These are phyloP conservation scores for Tilletia walkeri DNA, from an alignment of 1,284 basidiomycete species.

Conservation along the genomic window DNA sequence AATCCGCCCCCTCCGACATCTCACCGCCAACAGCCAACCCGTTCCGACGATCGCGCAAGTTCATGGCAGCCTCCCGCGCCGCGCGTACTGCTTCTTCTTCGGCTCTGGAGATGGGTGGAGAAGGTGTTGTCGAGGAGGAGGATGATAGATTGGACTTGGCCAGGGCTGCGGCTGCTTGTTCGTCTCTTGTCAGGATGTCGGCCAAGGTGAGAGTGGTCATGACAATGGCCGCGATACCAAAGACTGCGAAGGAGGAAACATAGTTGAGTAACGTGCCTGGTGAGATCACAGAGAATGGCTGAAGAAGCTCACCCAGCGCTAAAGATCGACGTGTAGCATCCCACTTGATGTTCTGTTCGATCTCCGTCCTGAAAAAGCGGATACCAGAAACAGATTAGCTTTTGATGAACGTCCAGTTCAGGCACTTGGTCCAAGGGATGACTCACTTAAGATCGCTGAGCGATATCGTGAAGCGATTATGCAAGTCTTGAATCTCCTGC, in stretches of 20 bases:
- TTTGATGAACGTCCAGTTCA: not conserved
- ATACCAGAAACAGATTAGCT: not conserved
- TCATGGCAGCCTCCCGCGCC: conserved; percentile 12
- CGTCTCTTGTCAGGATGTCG: conserved; percentile 45
- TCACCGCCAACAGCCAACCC: not conserved
- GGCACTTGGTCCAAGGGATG: not conserved
- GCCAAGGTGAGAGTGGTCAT: conserved; percentile 50
- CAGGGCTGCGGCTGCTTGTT: conserved; percentile 28
- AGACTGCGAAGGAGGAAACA: conserved; percentile 29
- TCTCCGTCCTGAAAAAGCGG: conserved; percentile 36
- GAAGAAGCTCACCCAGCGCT: conserved; percentile 21
- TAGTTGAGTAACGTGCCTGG: not conserved
- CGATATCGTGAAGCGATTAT: conserved; percentile 56
- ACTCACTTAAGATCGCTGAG: conserved; percentile 45
- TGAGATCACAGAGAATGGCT: no score
- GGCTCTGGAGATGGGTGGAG: not conserved
- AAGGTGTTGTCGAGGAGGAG: not conserved
- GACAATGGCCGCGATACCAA: conserved; percentile 52
- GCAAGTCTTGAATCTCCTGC: conserved; percentile 76
- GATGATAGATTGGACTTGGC: not conserved
- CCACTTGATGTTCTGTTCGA: conserved; percentile 56
- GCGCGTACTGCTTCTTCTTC: conserved; percentile 4
- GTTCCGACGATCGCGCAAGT: not conserved
- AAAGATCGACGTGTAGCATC: conserved; percentile 51
- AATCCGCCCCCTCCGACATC: not conserved